Base-by-base conservation (phyloP, 2,329 filamentous ascomycete species). In the Fusarium haematococcum region DNA sequence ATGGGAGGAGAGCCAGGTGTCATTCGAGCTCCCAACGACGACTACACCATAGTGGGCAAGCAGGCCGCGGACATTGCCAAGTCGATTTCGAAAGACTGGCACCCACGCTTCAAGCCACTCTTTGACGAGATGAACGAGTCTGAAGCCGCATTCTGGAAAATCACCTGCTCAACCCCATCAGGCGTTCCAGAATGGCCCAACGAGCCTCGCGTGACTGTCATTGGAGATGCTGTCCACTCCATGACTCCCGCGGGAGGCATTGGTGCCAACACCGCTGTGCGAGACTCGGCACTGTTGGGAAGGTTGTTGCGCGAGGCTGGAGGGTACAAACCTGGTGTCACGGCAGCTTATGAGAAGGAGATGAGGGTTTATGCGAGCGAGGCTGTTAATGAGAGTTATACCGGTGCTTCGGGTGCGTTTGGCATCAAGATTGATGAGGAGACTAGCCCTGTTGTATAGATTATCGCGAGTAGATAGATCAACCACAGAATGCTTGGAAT, bases 91-190 rank as follows among this genome's bases (percentile, higher is more conserved):
- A 78, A 81, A 18, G 78, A 88, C 37, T 92, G 90, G 91, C 85
- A 91, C 76, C 83, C 87, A 14, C 84, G 86, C 4, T 80, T 92
- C 54, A 86, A 84, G 77, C 85, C 89, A 2, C 80, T 92, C 0
- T 88, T 92, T 68, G 88, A 91, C 7, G 75, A 90, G 39, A 91
- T 91, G 88, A 78, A 83, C 6, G 87, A 86, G 65, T 71, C 80
- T 0, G 88, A 92, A 71, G 88, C 90, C 0, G 90, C 91, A 0
- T 92, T 92, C 73, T 92, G 90, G 89, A 92, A 91, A 75, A 91
- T 92, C 57, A 91, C 90, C 2, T 92, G 89, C 73, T 91, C 89
- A 0, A 87, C 85, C 0, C 90, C 90, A 0, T 84, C 84, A 1
- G 90, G 90, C 2, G 88, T 92, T 0, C 90, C 91, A 0, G 84